Percentiles rank a stretch among this genome's conserved stretches.
phyloP scores from a whole-genome alignment of 176 grass and related monocot species.

The Carex cristatella region DNA sequence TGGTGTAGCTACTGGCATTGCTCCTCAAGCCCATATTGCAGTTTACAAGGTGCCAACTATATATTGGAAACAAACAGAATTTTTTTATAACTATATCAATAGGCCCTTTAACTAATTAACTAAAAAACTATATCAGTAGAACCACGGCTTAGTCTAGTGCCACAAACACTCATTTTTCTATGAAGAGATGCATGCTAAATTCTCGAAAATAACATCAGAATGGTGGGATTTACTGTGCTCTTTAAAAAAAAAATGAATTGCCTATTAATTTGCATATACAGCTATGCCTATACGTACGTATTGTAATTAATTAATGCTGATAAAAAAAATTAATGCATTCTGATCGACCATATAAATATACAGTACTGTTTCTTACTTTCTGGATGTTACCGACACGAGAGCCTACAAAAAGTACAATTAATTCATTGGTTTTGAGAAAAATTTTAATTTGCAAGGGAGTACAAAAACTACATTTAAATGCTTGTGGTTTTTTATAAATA shows the following conservation, averaged over 20 bases:
- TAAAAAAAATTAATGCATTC: neutral
- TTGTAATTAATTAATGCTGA: neutral
- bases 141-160: too few relatives aligned
- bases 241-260: too few relatives aligned
- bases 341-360: neutral
- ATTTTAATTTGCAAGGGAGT: neutral
- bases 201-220: too few relatives aligned
- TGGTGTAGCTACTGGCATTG: slow-evolving; percentile 80
- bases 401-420: neutral
- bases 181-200: too few relatives aligned
- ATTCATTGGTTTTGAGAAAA: neutral
- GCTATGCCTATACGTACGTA: neutral
- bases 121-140: too few relatives aligned
- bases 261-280: neutral
- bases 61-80: neutral
- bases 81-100: neutral
- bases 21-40: slow-evolving; percentile 75
- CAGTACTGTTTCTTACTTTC: neutral
- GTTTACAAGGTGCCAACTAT: slow-evolving; percentile 57
- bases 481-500: neutral
- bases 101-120: too few relatives aligned
- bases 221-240: too few relatives aligned
- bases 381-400: neutral
- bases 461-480: neutral
- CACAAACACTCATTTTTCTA: too few relatives aligned